Evolutionary conservation across 441 rosid genomes (phyloP), one percentile per base, ranked within the genome.

Genomic region (Gossypium davidsonii): DNA sequence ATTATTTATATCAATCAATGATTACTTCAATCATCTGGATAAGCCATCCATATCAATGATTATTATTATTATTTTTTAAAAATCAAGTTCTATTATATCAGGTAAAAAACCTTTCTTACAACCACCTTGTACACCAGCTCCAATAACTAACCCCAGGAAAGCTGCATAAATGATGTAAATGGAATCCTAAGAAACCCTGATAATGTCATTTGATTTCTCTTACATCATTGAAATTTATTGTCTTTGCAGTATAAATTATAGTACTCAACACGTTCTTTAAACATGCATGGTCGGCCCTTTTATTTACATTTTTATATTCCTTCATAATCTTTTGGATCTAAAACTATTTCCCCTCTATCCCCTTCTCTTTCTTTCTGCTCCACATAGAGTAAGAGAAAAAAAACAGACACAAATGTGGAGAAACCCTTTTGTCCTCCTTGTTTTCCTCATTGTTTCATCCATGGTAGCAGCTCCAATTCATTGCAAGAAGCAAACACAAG

Each of bases 401-500:
- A 44, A 44, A 44, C 2, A 2, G 20, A 26, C 7, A 51, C 70
- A 74, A 28, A 86, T 73, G 78, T 80, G 48, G 76, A 79, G 46
- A 10, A 70, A 44, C 42, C 55, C 69, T 6, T 61, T 34, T 20
- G 68, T 28, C 46, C 2, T 81, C 31, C 59, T 82, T 31, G 70
- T 15, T 52, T 56, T 74, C 20, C 37, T 88, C 26, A 0, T 79
- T 57, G 23, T 84, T 75, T 70, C 86, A 46, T 69, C 25, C 58
- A 25, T 75, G 31, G 17, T 20, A 4, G 63, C 68, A 4, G 63
- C 68, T 37, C 68, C 67, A 15, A 65, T 72, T 72, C 83, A 83
- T 39, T 81, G 86, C 68, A 85, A 77, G 72, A 88, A 53, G 65
- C 88, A 90, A 68, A 71, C 73, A 20, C 82, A 76, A 42, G 84